These are phyloP conservation scores for Bryum argenteum DNA, from an alignment of 225 moss, liverwort and hornwort species.

Conservation along the genomic window DNA sequence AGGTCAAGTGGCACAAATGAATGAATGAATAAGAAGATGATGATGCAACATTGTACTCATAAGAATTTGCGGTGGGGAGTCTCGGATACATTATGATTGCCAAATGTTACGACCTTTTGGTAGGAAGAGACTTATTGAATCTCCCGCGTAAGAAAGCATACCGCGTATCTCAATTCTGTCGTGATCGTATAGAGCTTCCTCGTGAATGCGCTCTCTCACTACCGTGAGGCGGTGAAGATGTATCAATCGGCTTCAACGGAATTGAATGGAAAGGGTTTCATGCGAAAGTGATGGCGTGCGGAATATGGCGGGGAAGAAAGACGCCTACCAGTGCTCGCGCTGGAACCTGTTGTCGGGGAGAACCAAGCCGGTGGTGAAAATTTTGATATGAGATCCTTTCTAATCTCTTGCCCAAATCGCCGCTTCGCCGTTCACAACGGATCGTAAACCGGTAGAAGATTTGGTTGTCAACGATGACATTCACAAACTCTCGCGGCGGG, in stretches of 20 bases:
- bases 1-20: too few relatives aligned
- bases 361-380: conserved; percentile 24
- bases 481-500: too few relatives aligned
- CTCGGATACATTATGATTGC: background rate
- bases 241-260: background rate
- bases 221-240: background rate
- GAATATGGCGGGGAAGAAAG: background rate
- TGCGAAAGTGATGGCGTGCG: background rate
- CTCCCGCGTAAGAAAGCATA: background rate
- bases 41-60: too few relatives aligned
- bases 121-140: background rate
- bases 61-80: too few relatives aligned
- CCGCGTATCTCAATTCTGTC: background rate
- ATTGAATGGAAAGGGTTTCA: background rate
- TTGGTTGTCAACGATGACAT: background rate
- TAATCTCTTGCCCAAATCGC: conserved; percentile 25
- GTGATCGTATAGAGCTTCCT: background rate
- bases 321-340: background rate
- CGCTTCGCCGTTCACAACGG: background rate
- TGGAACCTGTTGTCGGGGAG: conserved; percentile 16
- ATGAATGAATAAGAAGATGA: too few relatives aligned
- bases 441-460: background rate
- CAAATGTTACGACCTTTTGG: background rate
- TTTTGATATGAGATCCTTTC: conserved; percentile 10
- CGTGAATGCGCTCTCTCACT: background rate